Evolutionary conservation across 2,329 filamentous ascomycete species (phyloP), one percentile per base, ranked within the genome.

Genomic region (Elsinoe australis): DNA sequence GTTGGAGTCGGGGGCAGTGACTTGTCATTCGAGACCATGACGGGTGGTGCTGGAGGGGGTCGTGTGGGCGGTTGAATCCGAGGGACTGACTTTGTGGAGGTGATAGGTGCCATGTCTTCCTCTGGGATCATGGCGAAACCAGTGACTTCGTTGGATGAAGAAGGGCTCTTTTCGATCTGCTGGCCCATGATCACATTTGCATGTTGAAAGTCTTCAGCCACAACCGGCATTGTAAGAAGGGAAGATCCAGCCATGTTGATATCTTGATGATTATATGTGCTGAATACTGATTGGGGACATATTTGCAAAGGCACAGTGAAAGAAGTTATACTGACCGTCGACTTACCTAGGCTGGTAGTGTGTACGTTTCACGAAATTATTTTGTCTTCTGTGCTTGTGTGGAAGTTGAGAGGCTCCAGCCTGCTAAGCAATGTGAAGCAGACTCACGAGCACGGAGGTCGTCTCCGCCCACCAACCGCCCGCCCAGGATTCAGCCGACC

Each of bases 321-420:
- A 21, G 26, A 44, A n/a, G n/a, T n/a, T 44, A 44, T 44, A 44
- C 39, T 31, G 12, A 32, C 39, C 39, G 28, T 26, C 5, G 24
- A 32, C 39, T 21, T 44, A 44, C 28, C 24, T 17, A 32, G 39
- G 39, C 39, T 44, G 39, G 15, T 44, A 31, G n/a, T 32, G 39
- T 10, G 14, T 22, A 44, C 39, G 39, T 44, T 19, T 29, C 26
- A n/a, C 17, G 4, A 3, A 24, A 44, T 18, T 19, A 6, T n/a
- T 1, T 3, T 2, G 14, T 18, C 10, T 3, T 8, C 19, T 4
- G 14, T 10, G 21, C 7, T 29, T 32, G 39, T 32, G 26, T 32
- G 12, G 7, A 32, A 18, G 21, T 18, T 32, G 39, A 44, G 14
- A 44, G 39, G 39, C 39, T 44, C 26, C 39, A 44, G 39, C 39